A percentile compares a stretch with the other conserved stretches of the same genome.
phyloP scores from a whole-genome alignment of 164 flowering plant species.

The Liriodendron chinense region DNA sequence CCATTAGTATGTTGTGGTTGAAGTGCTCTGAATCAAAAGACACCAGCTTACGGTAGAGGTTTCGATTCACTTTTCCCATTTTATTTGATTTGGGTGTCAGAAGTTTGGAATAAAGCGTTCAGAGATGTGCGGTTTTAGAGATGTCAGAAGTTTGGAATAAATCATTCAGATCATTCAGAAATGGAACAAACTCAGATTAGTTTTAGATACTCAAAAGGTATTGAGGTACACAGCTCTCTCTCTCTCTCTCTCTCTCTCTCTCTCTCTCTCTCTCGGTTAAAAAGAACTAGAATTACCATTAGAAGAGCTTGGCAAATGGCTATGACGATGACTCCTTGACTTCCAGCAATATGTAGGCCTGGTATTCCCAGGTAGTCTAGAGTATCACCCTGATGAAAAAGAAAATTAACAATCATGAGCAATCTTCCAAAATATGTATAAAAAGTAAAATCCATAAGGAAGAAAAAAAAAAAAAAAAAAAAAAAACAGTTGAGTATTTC shows the following conservation, averaged over 20 bases:
- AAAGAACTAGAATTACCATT: constrained; percentile 53
- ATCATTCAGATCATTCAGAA: no score
- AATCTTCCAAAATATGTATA: background rate
- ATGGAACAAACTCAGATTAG: no score
- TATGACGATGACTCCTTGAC: constrained; percentile 90
- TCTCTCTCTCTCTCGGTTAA: no score
- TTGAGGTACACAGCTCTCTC: no score
- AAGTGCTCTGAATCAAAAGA: no score
- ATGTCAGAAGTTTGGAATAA: no score
- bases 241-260: no score
- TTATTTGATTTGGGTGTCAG: no score
- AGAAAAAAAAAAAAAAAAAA: no score
- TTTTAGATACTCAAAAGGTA: no score
- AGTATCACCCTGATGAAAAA: constrained; percentile 73
- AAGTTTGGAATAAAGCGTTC: no score
- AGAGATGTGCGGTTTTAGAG: no score
- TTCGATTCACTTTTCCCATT: background rate
- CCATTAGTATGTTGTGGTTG: background rate
- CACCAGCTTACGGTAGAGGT: background rate
- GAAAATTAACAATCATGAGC: background rate
- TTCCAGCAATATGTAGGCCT: constrained; percentile 93
- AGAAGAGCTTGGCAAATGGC: constrained; percentile 92
- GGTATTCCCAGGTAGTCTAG: constrained; percentile 96
- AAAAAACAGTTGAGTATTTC: background rate
- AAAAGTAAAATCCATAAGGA: background rate